Base-by-base conservation (phyloP, 176 grass and related monocot species). In the Juncus effusus region DNA sequence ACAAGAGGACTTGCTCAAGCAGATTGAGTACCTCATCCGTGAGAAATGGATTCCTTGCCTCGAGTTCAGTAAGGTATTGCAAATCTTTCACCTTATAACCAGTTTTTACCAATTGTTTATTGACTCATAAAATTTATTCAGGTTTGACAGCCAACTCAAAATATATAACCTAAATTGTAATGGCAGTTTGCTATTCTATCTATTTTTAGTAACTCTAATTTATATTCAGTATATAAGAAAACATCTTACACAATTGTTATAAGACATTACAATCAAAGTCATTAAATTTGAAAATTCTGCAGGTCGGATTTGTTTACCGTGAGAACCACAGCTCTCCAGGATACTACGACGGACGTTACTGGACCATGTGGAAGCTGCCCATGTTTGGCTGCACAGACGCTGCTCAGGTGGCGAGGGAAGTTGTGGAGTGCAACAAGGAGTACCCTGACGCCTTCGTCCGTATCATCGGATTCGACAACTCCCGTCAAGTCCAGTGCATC, bases 381-480 rank as follows among this genome's bases (percentile, higher is more conserved):
- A 78, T 83, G 81, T 83, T 68, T 3, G 75, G 81, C 0, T 85
- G 77, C 77, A 71, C 15, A 0, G 82, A 85, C 12, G 64, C 82
- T 9, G 54, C 64, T 36, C 75, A 78, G 56, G 63, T 78, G 2
- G 35, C 7, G n/a, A 61, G 60, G 75, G 75, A 78, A 28, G 64
- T 78, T 2, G 54, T 63, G 62, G 75, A 83, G 47, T 28, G 19
- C 66, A 85, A 80, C 55, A 80, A 77, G 61, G 77, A 38, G 6
- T 85, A 73, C 67, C 83, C 83, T 0, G 61, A 77, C 3, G 60
- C 72, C 16, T 85, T 73, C 50, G n/a, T 85, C 16, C 63, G 83
- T 13, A 80, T 85, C 78, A 75, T 85, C 6, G 83, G 83, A 64
- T 80, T 85, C 39, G 83, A 85, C 73, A 85, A 85, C 11, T 10